Evolutionary conservation across 108 stramenopile genomes (phyloP).

Genomic region (Epithemia pelagica): DNA sequence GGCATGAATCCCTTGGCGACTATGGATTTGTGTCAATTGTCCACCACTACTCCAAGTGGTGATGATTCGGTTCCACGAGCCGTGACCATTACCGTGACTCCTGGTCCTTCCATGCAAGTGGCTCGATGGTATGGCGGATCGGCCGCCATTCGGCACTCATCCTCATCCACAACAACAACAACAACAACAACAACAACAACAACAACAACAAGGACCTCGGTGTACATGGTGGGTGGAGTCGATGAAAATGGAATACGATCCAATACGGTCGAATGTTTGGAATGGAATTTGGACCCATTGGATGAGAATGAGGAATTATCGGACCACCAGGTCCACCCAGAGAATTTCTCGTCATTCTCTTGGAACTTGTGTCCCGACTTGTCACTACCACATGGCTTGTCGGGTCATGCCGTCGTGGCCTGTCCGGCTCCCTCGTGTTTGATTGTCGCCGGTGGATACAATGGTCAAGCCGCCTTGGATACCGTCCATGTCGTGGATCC

Average conservation of each 20-base stretch:
- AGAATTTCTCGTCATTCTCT: too few species aligned
- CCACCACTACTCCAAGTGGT: too few species aligned
- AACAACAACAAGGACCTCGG: not conserved
- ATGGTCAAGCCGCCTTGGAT: not conserved
- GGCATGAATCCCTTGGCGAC: not conserved
- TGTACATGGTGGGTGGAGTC: not conserved
- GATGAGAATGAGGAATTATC: not conserved
- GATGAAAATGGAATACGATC: not conserved
- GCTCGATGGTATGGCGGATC: not conserved
- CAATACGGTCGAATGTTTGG: not conserved
- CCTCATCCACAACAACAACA: not conserved
- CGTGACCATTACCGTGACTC: not conserved
- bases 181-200: not conserved
- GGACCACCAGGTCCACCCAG: not conserved
- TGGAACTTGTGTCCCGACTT: not conserved
- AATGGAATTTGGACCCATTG: not conserved
- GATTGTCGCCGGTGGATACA: not conserved
- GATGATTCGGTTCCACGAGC: not conserved
- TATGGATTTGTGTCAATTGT: not conserved
- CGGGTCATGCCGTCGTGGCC: not conserved
- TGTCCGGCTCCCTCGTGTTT: not conserved
- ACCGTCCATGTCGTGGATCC: not conserved
- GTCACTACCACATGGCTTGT: not conserved
- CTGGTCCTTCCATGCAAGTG: not conserved
- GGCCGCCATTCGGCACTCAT: not conserved